Evolutionary conservation across 1,284 basidiomycete genomes (phyloP), one percentile per base, ranked within the genome.

Genomic region (Apiotrichum siamense): DNA sequence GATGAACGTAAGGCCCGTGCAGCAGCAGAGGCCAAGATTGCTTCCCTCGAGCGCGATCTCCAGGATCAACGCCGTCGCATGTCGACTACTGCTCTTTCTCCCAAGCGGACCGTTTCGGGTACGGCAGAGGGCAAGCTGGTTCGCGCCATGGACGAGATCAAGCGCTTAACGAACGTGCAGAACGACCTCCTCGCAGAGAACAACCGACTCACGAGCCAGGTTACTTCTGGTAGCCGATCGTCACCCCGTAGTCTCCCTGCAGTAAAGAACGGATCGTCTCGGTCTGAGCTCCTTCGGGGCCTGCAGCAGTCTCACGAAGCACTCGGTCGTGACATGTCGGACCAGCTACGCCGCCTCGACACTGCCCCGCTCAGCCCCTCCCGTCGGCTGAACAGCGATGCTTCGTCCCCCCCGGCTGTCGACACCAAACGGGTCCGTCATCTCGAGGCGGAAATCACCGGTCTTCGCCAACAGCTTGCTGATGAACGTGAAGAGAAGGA

Each of bases 241-340:
- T 32, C 45, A 4, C 45, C 45, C 4, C 39, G 52, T 35, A 11
- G 18, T 25, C 18, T 27, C 26, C 15, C 18, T 29, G n/a, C 23
- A 29, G 23, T 10, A 13, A 29, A 42, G 33, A 17, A 35, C 13
- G 21, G 18, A 12, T 24, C 38, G 3, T 51, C 54, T 15, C 63
- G 69, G 5, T 63, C 65, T 23, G 70, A 72, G 40, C 53, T 72
- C 18, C 53, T 72, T 10, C 62, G 67, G 3, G 69, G 69, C 9
- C 50, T 69, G 18, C 69, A 72, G 54, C 66, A 69, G 50, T 65
- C 63, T 17, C 62, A 67, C 50, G 70, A 70, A 33, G 68, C 68
- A 2, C 58, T 72, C 7, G 65, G 69, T 1, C 51, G 58, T n/a
- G 70, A 72, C 50, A 72, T 72, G 70, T 64, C 62, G 7, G 66